Conservation (phyloP, 2,329 filamentous ascomycete genomes). For the Lecanicillium sp. region DNA sequence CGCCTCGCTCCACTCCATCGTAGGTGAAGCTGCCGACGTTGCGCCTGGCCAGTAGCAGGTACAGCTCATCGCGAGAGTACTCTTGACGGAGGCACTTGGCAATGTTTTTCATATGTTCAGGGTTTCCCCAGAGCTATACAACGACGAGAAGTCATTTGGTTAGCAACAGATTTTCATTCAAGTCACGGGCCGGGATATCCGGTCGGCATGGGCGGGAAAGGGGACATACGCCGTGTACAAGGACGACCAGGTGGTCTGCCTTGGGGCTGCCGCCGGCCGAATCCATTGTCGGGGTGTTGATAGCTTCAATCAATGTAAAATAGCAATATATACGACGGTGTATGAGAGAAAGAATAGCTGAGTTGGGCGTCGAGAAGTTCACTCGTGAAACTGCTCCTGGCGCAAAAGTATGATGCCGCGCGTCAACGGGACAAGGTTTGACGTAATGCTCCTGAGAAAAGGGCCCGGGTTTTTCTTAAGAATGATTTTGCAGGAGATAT, state of each 20-base stretch:
- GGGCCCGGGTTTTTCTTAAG: too few species aligned
- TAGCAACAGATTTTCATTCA: constrained; percentile 9
- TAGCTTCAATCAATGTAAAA: too few species aligned
- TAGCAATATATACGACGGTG: too few species aligned
- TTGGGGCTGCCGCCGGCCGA: constrained; percentile 42
- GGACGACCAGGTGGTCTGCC: constrained; percentile 65
- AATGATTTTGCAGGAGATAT: too few species aligned
- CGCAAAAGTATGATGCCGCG: too few species aligned
- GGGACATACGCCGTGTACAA: constrained; percentile 63
- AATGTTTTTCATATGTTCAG: constrained; percentile 61
- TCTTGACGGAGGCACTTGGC: constrained; percentile 55
- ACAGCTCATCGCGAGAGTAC: constrained; percentile 53
- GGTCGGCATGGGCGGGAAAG: not conserved
- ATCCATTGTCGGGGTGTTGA: constrained; percentile 5
- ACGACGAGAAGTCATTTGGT: constrained; percentile 8
- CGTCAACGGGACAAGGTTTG: too few species aligned
- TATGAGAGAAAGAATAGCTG: too few species aligned
- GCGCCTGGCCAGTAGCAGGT: constrained; percentile 63
- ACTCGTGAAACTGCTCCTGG: too few species aligned
- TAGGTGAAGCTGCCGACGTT: constrained; percentile 68
- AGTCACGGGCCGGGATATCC: not conserved
- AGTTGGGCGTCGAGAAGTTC: too few species aligned
- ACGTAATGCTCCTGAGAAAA: too few species aligned
- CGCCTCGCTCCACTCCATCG: constrained; percentile 60
- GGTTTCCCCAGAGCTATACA: constrained; percentile 69